Evolutionary conservation across 306 rosid genomes (phyloP).

Genomic region (Quercus robur): DNA sequence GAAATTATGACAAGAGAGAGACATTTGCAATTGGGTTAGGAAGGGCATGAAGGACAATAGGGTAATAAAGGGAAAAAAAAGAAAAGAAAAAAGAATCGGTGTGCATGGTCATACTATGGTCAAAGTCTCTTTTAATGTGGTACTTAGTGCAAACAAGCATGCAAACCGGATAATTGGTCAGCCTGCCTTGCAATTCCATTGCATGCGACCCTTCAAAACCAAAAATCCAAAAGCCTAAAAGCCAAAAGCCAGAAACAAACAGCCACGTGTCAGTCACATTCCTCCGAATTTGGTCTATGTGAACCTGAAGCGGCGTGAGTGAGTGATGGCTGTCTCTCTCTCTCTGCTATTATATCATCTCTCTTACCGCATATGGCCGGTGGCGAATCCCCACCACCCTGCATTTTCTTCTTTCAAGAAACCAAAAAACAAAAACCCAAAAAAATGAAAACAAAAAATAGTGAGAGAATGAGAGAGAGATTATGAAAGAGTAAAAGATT

Average conservation of each 20-base stretch:
- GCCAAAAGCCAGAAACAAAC: conserved; percentile 3
- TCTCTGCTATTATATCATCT: conserved; percentile 31
- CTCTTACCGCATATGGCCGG: conserved; percentile 50
- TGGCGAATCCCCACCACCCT: conserved; percentile 31
- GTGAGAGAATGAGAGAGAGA: not conserved
- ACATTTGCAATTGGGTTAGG: no score
- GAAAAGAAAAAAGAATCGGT: not conserved
- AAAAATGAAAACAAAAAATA: not conserved
- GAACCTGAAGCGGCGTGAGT: conserved; percentile 58
- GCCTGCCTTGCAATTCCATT: conserved; percentile 45
- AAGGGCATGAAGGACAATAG: conserved; percentile 9
- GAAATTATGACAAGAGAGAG: no score
- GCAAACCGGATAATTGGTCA: conserved; percentile 69
- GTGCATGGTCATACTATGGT: conserved; percentile 37
- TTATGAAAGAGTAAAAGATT: not conserved
- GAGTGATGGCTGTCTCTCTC: no score
- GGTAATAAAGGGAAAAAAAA: not conserved
- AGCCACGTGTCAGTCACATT: conserved; percentile 70
- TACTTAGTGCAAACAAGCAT: conserved; percentile 59
- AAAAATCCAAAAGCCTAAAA: not conserved
- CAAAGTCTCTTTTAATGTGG: conserved; percentile 44
- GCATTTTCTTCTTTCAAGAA: conserved; percentile 37
- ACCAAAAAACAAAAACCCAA: conserved; percentile 13
- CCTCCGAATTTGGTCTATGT: conserved; percentile 38
- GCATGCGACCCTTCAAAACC: conserved; percentile 1